phyloP scores from a whole-genome alignment of 164 flowering plant species.

The Piper betle region DNA sequence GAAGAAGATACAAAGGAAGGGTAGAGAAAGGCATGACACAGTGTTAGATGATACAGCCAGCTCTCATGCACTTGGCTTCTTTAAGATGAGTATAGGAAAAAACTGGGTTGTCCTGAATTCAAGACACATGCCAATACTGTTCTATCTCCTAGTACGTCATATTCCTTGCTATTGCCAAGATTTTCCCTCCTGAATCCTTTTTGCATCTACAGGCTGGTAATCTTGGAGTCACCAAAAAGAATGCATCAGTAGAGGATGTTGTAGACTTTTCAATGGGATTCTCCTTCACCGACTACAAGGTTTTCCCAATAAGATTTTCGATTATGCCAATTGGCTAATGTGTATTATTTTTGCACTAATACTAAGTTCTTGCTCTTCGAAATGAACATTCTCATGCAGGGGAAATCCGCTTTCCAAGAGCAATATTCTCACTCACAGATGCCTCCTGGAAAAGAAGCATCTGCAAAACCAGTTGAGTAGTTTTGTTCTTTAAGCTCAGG shows the following conservation, averaged over 20 bases:
- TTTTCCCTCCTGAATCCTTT: constrained; percentile 4
- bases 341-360: neutral
- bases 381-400: constrained; percentile 22
- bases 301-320: neutral
- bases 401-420: constrained; percentile 31
- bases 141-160: neutral
- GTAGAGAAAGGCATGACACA: constrained; percentile 18
- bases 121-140: neutral
- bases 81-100: constrained; percentile 32
- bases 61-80: constrained; percentile 36
- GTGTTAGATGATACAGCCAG: constrained; percentile 78
- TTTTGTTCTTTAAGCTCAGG: neutral
- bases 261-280: constrained; percentile 49
- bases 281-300: constrained; percentile 44
- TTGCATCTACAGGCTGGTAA: constrained; percentile 26
- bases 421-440: constrained; percentile 29
- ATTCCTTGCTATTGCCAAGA: neutral
- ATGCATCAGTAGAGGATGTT: constrained; percentile 29
- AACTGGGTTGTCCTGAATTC: neutral
- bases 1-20: constrained; percentile 19
- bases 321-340: neutral
- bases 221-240: constrained; percentile 16
- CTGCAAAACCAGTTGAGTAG: constrained; percentile 34
- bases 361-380: neutral
- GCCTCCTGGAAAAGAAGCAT: constrained; percentile 33